A percentile compares a stretch with the other conserved stretches of the same genome.
Evolutionary conservation across 2,329 filamentous ascomycete species (phyloP).

Genomic region (Fusarium sp.): DNA sequence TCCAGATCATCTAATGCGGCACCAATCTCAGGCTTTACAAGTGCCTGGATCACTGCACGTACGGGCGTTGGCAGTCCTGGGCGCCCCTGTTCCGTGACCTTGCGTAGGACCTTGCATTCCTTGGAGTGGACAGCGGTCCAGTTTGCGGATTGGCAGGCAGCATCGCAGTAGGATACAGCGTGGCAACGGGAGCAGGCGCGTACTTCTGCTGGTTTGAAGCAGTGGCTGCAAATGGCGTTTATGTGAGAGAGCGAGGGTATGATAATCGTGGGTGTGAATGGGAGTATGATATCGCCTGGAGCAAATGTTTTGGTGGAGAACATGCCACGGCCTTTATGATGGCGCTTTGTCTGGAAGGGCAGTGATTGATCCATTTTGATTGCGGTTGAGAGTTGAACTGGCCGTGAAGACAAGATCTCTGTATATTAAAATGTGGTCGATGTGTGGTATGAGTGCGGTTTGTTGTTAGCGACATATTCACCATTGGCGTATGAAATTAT

Average conservation of each 20-base stretch:
- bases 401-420: not conserved
- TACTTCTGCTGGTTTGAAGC: conserved; percentile 54
- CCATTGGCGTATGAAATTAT: conserved; percentile 33
- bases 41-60: conserved; percentile 65
- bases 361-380: conserved; percentile 33
- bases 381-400: no score
- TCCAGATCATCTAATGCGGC: conserved; percentile 58
- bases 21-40: conserved; percentile 57
- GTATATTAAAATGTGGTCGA: not conserved
- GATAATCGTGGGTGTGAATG: conserved; percentile 61
- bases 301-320: conserved; percentile 57
- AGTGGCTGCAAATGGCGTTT: conserved; percentile 62
- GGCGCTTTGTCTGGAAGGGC: conserved; percentile 46
- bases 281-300: conserved; percentile 62
- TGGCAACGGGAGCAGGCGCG: conserved; percentile 67
- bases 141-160: conserved; percentile 66
- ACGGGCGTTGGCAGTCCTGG: conserved; percentile 66
- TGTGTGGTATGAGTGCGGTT: not conserved
- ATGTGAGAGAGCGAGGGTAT: conserved; percentile 62
- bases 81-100: conserved; percentile 45
- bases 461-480: conserved; percentile 11
- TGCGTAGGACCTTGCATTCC: conserved; percentile 65
- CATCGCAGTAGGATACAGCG: conserved; percentile 66
- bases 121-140: conserved; percentile 66
- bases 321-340: conserved; percentile 62